phyloP scores from a whole-genome alignment of 768 basidiomycete genomes.

The Naganishia vishniacii region DNA sequence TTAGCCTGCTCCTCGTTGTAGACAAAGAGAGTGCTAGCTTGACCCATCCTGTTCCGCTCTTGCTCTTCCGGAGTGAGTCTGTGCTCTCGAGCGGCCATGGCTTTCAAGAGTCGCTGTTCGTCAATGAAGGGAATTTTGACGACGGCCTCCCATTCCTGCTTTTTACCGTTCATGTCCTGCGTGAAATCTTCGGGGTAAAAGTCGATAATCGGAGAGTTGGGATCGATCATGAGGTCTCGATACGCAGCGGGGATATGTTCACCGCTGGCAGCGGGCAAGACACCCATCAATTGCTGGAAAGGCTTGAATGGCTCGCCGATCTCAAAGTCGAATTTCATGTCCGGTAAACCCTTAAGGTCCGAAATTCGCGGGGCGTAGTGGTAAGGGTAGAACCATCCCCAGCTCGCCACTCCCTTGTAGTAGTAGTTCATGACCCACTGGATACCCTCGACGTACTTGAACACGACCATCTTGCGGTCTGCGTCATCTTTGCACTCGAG shows the following conservation, averaged over 20 bases:
- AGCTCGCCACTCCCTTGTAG: slow-evolving; percentile 91
- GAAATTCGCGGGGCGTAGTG: slow-evolving; percentile 96
- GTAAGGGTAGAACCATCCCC: slow-evolving; percentile 99
- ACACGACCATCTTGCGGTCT: slow-evolving; percentile 65
- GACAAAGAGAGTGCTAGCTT: slow-evolving; percentile 66
- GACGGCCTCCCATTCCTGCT: slow-evolving; percentile 96
- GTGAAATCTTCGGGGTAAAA: slow-evolving; percentile 93
- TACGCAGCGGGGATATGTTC: slow-evolving; percentile 83
- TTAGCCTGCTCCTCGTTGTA: slow-evolving; percentile 63
- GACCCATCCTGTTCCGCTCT: slow-evolving; percentile 68
- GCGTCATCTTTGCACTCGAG: slow-evolving; percentile 70
- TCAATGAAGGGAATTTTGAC: slow-evolving; percentile 99
- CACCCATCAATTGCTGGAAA: slow-evolving; percentile 96
- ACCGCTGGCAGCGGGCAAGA: slow-evolving; percentile 82
- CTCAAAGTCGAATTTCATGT: slow-evolving; percentile 79
- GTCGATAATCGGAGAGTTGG: slow-evolving; percentile 79
- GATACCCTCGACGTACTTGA: slow-evolving; percentile 81
- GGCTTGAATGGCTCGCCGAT: slow-evolving; percentile 85
- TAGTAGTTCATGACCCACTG: slow-evolving; percentile 99
- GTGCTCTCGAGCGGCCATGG: slow-evolving; percentile 82
- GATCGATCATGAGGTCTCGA: slow-evolving; percentile 82
- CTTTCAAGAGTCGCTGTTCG: slow-evolving; percentile 64
- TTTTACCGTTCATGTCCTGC: slow-evolving; percentile 93
- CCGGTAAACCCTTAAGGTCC: slow-evolving; percentile 60
- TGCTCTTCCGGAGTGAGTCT: slow-evolving; percentile 70